These are phyloP conservation scores for Solanum commersonii DNA, from an alignment of 257 asterid genomes.

Conservation along the genomic window DNA sequence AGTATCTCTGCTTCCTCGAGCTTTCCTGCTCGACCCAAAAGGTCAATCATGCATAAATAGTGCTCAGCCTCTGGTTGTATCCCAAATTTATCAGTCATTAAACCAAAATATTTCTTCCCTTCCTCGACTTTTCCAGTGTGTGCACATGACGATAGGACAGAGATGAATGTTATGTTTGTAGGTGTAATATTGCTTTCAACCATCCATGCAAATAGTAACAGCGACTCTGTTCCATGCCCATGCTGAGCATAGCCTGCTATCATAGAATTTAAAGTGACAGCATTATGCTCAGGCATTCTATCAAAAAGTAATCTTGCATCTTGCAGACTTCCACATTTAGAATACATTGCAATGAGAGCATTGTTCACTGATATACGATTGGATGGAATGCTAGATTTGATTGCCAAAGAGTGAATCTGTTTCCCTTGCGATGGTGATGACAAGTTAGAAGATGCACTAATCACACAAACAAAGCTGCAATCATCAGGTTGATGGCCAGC, in stretches of 20 bases:
- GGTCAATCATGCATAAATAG: conserved; percentile 68
- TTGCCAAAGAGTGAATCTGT: conserved; percentile 52
- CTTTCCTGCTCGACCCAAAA: conserved; percentile 63
- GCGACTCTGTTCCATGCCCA: conserved; percentile 47
- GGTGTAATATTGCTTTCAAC: conserved; percentile 29
- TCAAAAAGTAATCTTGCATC: conserved; percentile 54
- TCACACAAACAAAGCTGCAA: conserved; percentile 61
- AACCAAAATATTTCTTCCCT: conserved; percentile 39
- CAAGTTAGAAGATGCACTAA: conserved; percentile 45
- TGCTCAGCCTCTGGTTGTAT: conserved; percentile 55
- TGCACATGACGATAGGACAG: conserved; percentile 69
- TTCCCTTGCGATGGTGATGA: conserved; percentile 62
- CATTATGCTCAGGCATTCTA: conserved; percentile 46
- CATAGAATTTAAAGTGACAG: conserved; percentile 55
- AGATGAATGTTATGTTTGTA: conserved; percentile 55
- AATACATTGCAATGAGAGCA: conserved; percentile 65
- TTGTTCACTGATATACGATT: conserved; percentile 48
- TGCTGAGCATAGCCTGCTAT: conserved; percentile 77
- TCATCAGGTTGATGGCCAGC: conserved; percentile 60
- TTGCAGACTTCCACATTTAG: conserved; percentile 54
- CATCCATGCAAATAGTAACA: conserved; percentile 45
- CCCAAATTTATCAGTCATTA: conserved; percentile 43
- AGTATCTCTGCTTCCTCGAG: conserved; percentile 50
- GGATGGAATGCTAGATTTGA: conserved; percentile 42
- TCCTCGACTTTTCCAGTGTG: conserved; percentile 68